Evolutionary conservation across 2,329 filamentous ascomycete genomes (phyloP), one percentile per base, ranked within the genome.

Genomic region (Bipolaris zeicola): DNA sequence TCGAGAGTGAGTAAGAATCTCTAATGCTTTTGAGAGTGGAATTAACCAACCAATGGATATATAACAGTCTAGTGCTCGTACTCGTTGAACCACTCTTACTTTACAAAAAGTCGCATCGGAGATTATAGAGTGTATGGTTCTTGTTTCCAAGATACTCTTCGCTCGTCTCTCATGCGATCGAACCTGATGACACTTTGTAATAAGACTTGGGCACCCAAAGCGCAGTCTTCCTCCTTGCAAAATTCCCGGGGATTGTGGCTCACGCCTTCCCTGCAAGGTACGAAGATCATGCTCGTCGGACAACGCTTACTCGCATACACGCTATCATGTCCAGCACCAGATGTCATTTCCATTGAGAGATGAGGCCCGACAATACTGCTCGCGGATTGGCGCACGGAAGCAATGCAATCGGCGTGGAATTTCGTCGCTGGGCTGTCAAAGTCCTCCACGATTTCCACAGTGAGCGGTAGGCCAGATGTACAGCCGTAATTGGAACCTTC

Each of bases 401-500:
- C 72, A 54, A 92, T 87, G 68, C 89, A 92, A 62, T 88, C 85
- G 6, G 81, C 72, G 64, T 91, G 81, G 75, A 92, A 92, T 28
- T 81, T 80, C 0, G 87, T 73, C 1, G 72, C 72, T 0, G 84
- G 82, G 3, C 81, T 85, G 46, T 85, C 80, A 63, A 85, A 86
- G 68, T 91, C 87, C 1, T 86, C 80, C 5, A 76, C 77, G 81
- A 88, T 90, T 11, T 80, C 76, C 8, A 89, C 80, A 13, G 60
- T 77, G 66, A 82, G 87, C 0, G 80, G 80, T 56, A 81, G 81
- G 20, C 79, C 80, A 48, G 74, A 80, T 0, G 74, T 80, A 53
- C 78, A 80, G 16, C 72, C 68, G 3, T 72, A 68, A 50, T 82
- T 79, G 0, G 82, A 66, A 6, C 75, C 77, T 14, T 79, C 79